Conservation (phyloP, 2,329 filamentous ascomycete genomes). For the Chalaropsis thielavioides region DNA sequence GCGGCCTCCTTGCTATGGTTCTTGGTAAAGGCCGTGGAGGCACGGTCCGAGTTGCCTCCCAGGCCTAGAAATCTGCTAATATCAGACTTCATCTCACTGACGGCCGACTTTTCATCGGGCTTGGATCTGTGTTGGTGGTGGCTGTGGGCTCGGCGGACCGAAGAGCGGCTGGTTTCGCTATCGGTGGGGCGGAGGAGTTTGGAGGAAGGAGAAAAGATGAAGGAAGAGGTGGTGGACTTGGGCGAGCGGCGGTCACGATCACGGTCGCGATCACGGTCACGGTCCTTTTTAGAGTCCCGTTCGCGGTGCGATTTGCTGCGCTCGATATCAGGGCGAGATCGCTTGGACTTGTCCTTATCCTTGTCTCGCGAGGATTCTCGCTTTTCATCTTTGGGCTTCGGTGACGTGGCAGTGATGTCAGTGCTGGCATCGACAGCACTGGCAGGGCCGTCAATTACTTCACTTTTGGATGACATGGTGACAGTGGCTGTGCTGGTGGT, state of each 20-base stretch:
- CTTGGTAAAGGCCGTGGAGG: slow-evolving; percentile 64
- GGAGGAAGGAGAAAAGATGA: slow-evolving; percentile 24
- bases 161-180: slow-evolving; percentile 27
- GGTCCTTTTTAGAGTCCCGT: slow-evolving; percentile 24
- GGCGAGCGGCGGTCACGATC: slow-evolving; percentile 24
- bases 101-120: slow-evolving; percentile 23
- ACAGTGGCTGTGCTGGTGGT: not conserved
- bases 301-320: slow-evolving; percentile 24
- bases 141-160: slow-evolving; percentile 14
- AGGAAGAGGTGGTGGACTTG: slow-evolving; percentile 23
- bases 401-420: slow-evolving; percentile 15
- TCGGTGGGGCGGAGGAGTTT: slow-evolving; percentile 27
- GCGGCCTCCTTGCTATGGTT: slow-evolving; percentile 82
- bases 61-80: slow-evolving; percentile 8
- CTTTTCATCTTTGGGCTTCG: slow-evolving; percentile 8
- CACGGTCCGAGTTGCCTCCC: slow-evolving; percentile 28
- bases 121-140: slow-evolving; percentile 25
- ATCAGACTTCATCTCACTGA: slow-evolving; percentile 17
- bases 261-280: slow-evolving; percentile 25
- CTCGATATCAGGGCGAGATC: slow-evolving; percentile 16
- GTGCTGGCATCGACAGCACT: slow-evolving; percentile 13
- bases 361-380: slow-evolving; percentile 16
- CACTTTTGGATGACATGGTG: slow-evolving; percentile 15
- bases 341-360: slow-evolving; percentile 13
- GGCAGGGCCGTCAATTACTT: slow-evolving; percentile 11